phyloP scores from a whole-genome alignment of 306 rosid species.

The Castanea crenata region DNA sequence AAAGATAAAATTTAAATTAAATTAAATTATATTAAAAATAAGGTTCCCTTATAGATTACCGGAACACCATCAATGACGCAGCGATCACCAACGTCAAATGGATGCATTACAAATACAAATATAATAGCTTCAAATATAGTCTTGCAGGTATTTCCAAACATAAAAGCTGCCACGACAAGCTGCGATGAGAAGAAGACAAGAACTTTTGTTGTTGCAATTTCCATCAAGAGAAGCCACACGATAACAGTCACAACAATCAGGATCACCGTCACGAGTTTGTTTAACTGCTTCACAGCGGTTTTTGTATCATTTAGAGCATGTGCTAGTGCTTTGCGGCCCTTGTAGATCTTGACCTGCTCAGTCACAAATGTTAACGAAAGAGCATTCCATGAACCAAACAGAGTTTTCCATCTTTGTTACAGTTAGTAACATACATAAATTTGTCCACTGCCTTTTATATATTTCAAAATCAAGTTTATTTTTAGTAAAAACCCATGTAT shows the following conservation, averaged over 20 bases:
- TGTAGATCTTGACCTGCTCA: conserved; percentile 76
- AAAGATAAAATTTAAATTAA: neutral
- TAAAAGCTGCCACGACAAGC: conserved; percentile 67
- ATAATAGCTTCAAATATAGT: conserved; percentile 80
- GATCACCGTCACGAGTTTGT: conserved; percentile 62
- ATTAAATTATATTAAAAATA: neutral
- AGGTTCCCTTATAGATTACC: conserved; percentile 43
- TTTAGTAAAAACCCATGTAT: neutral
- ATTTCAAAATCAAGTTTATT: neutral
- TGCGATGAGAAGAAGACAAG: conserved; percentile 76
- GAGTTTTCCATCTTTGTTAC: neutral
- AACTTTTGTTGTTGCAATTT: conserved; percentile 83
- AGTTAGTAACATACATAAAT: neutral
- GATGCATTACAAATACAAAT: conserved; percentile 95
- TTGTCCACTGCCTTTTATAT: neutral
- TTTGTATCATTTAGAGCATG: conserved; percentile 85
- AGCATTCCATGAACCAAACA: neutral
- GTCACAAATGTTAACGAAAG: conserved; percentile 8
- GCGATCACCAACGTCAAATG: conserved; percentile 93
- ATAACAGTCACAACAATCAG: conserved; percentile 45
- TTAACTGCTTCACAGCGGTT: conserved; percentile 83
- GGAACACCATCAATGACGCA: conserved; percentile 78
- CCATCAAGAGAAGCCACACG: conserved; percentile 87
- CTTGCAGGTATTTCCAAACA: conserved; percentile 95
- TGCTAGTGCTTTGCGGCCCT: conserved; percentile 79